phyloP scores from a whole-genome alignment of 805 yeast species.

The Kuraishia capsulata region DNA sequence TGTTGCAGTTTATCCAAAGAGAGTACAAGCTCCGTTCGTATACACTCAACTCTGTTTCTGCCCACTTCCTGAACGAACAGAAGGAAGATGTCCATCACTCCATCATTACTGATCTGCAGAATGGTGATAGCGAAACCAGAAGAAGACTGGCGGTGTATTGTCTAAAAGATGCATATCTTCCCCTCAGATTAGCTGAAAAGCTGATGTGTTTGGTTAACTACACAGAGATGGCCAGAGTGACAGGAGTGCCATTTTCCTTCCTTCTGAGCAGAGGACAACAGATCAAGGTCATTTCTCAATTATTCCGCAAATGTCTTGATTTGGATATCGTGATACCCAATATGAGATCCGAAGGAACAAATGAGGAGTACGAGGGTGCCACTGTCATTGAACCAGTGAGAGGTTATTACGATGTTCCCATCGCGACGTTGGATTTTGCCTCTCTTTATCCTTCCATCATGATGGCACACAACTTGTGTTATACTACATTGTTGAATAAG shows the following conservation, averaged over 20 bases:
- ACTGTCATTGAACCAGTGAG: constrained; percentile 95
- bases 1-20: constrained; percentile 86
- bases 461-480: constrained; percentile 98
- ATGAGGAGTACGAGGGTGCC: constrained; percentile 98
- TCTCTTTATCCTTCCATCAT: constrained; percentile 95
- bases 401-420: constrained; percentile 95
- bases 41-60: constrained; percentile 90
- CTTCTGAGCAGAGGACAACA: constrained; percentile 92
- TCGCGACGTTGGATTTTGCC: constrained; percentile 96
- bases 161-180: constrained; percentile 90
- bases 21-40: constrained; percentile 93
- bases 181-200: constrained; percentile 80
- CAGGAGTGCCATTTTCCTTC: constrained; percentile 95
- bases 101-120: constrained; percentile 88
- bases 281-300: constrained; percentile 91
- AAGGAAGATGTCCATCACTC: constrained; percentile 98
- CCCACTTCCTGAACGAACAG: constrained; percentile 88
- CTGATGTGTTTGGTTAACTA: constrained; percentile 94
- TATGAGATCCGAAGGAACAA: constrained; percentile 67
- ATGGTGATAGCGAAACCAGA: constrained; percentile 87
- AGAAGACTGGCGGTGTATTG: constrained; percentile 95
- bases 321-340: constrained; percentile 88
- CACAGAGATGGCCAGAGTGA: constrained; percentile 99
- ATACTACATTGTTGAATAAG: constrained; percentile 75
- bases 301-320: constrained; percentile 85